Base-by-base conservation (phyloP, 1,284 basidiomycete genomes). In the Ustilago xerochloae region DNA sequence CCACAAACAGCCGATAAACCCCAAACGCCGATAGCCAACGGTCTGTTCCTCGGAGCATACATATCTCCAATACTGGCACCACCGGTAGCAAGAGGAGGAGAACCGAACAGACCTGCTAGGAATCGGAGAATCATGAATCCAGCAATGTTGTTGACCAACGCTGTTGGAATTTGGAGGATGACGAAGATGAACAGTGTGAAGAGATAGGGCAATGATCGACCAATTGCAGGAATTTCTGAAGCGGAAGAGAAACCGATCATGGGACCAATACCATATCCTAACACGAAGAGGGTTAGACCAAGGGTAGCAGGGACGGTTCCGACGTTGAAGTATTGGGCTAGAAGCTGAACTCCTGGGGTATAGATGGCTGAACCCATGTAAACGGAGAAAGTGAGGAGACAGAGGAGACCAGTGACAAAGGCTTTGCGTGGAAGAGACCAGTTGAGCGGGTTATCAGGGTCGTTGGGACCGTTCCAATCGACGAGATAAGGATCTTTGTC, bases 281-380 rank as follows among this genome's bases (percentile, higher is more conserved):
- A 29, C 9, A 81, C 76, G 18, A 80, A 81, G 6, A 81, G 69
- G 1, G 71, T 64, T 1, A 81, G 12, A 13, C 64, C 59, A 12
- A 81, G 61, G 1, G 75, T 65, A 0, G 80, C 68, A 10, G 70
- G 39, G 9, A 68, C 60, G 8, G 32, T 29, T 5, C 57, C 55
- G 32, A 74, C 53, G 24, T 51, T 13, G 30, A 76, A 80, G 13
- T 63, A 59, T 12, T 26, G 10, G 87, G 20, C 84, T 81, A 64
- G 88, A 65, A 15, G 87, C 26, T 88, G 79, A 29, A 90, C 82
- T 0, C 88, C 87, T 1, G 89, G 89, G 0, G 89, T 88, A 38
- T 86, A 86, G 43, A 90, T 88, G 4, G 87, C 87, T 52, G 87
- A 87, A 16, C 90, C 89, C 60, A 89, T 86, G 79, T 90, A 90